A percentile compares a stretch with the other conserved stretches of the same genome.
Evolutionary conservation across 2,329 filamentous ascomycete genomes (phyloP).

Genomic region (Ceratocystis smalleyi): DNA sequence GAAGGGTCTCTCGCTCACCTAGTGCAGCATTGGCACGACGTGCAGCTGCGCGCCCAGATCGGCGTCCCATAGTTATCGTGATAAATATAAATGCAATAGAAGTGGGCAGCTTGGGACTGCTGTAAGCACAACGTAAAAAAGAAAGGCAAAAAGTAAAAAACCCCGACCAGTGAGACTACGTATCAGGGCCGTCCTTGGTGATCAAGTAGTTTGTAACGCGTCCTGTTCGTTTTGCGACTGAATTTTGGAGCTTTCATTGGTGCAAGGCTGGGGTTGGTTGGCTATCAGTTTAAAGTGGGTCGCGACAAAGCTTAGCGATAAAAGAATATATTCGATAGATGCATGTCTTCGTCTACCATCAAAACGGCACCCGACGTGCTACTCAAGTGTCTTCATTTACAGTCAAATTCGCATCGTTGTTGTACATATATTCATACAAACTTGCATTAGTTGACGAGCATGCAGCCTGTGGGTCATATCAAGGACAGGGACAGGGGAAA

Average conservation of each 20-base stretch:
- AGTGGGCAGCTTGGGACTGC: neutral
- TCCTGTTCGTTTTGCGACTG: neutral
- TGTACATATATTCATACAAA: neutral
- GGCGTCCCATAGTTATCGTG: constrained; percentile 24
- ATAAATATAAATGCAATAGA: neutral
- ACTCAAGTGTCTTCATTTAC: too few species aligned
- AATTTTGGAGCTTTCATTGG: neutral
- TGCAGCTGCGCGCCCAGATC: constrained; percentile 38
- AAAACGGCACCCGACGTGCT: too few species aligned
- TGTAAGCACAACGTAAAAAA: neutral
- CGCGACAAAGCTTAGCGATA: neutral
- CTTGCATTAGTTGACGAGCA: neutral
- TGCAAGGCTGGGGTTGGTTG: neutral
- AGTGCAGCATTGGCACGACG: constrained; percentile 38
- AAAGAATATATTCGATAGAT: neutral
- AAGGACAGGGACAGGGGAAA: neutral
- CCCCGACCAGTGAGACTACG: neutral
- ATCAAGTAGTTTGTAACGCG: neutral
- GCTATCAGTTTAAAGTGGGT: neutral
- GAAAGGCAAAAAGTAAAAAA: neutral
- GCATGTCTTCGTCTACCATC: neutral
- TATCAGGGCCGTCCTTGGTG: neutral
- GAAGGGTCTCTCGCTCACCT: constrained; percentile 27
- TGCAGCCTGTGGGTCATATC: neutral
- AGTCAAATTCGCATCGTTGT: too few species aligned